Evolutionary conservation across 2,329 filamentous ascomycete genomes (phyloP), one percentile per base, ranked within the genome.

Genomic region (Rutstroemia sp.): DNA sequence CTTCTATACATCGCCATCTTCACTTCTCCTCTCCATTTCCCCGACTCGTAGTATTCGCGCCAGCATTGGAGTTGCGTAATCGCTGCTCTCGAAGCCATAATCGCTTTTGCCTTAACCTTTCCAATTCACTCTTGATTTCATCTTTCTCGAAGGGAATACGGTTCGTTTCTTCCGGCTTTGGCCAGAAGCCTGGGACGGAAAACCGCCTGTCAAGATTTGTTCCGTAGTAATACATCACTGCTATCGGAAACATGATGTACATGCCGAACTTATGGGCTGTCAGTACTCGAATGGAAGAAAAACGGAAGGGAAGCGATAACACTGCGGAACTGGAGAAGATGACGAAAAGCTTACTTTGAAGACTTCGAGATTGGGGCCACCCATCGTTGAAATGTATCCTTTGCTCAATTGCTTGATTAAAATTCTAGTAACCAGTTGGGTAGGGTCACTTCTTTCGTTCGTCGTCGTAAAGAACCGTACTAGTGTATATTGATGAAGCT

Each of bases 181-280:
- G 94, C 94, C 94, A 99, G 78, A 99, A 99, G 57, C 87, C 88
- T 21, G 88, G 85, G 1, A 97, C 89, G 48, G 81, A 76, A 78
- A 99, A 99, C 62, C 90, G 87, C 64, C 87, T 81, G 74, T 99
- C 94, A 70, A 99, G 89, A 73, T 99, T 99, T 56, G 92, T 96
- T 70, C 94, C 94, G 73, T 97, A 99, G 78, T 99, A 99, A 80
- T 95, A 97, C 94, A 99, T 99, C 78, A 94, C 92, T 66, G 89
- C 91, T 68, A 99, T 97, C 17, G 94, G 94, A 75, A 99, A 99
- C 81, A 96, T 87, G 76, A 99, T 86, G 77, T 99, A 99, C 81
- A 95, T 89, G 76, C 92, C 92, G 73, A 99, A 99, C 92, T 96
- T 61, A 48, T 17, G 14, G 8, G 17, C 16, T 19, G 42, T 44